Conservation (phyloP, 2,329 filamentous ascomycete genomes). For the Bertia moriformis region DNA sequence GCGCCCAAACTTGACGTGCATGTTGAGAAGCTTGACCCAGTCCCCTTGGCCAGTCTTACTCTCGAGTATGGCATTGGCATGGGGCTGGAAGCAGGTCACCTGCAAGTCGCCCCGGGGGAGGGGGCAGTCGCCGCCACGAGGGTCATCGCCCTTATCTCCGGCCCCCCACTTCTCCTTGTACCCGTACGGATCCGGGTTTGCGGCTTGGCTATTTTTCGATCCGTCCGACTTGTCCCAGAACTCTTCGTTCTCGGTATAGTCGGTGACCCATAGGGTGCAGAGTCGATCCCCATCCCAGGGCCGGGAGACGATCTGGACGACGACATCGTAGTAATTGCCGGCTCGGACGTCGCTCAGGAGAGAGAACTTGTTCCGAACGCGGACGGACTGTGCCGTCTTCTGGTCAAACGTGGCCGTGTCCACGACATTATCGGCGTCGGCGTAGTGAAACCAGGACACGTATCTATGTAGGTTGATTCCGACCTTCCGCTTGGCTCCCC, state of each 20-base stretch:
- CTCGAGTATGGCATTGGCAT: slow-evolving; percentile 41
- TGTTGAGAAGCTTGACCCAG: slow-evolving; percentile 56
- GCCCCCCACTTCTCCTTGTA: slow-evolving; percentile 25
- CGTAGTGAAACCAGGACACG: slow-evolving; percentile 27
- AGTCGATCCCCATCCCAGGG: slow-evolving; percentile 27
- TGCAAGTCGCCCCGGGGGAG: slow-evolving; percentile 59
- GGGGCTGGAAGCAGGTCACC: slow-evolving; percentile 56
- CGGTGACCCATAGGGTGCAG: slow-evolving; percentile 59
- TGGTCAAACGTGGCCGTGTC: slow-evolving; percentile 23
- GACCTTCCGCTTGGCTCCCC: slow-evolving; percentile 6
- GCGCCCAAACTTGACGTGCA: slow-evolving; percentile 49
- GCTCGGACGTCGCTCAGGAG: slow-evolving; percentile 48
- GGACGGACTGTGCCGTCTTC: slow-evolving; percentile 21
- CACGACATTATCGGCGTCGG: slow-evolving; percentile 28
- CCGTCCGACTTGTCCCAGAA: slow-evolving; percentile 40
- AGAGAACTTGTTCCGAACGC: slow-evolving; percentile 39
- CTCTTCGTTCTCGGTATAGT: slow-evolving; percentile 60
- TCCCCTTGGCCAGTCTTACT: slow-evolving; percentile 39
- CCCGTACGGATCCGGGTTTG: slow-evolving; percentile 38
- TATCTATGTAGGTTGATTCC: slow-evolving; percentile 21
- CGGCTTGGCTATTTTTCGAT: slow-evolving; percentile 12
- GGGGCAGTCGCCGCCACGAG: slow-evolving; percentile 65
- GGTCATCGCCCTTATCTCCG: slow-evolving; percentile 8
- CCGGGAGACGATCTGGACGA: slow-evolving; percentile 52
- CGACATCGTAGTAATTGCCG: slow-evolving; percentile 48